phyloP scores from a whole-genome alignment of 1,284 basidiomycete genomes.

The Vanrija sp. region DNA sequence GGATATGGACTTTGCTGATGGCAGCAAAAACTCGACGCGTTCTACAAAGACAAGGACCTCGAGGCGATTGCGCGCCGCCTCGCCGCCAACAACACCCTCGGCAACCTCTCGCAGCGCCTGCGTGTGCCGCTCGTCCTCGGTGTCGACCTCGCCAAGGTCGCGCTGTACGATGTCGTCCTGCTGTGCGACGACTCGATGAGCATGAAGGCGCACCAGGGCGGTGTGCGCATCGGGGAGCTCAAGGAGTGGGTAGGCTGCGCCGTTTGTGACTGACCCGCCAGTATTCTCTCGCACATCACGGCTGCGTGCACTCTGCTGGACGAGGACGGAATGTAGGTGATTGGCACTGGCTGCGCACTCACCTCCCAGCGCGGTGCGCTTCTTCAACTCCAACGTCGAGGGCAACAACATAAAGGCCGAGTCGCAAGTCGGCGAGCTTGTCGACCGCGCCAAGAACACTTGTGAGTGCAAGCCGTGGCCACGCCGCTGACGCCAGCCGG shows the following conservation, averaged over 20 bases:
- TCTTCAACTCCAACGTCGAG: constrained; percentile 34
- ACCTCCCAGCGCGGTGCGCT: not conserved
- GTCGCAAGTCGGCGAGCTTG: constrained; percentile 33
- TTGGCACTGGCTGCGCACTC: not conserved
- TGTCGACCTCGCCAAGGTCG: constrained; percentile 15
- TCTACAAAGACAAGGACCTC: constrained; percentile 3
- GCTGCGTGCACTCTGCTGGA: constrained; percentile 2
- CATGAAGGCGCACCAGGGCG: constrained; percentile 12
- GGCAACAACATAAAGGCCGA: constrained; percentile 51
- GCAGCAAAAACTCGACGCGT: not conserved
- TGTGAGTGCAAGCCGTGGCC: no score
- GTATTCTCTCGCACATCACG: not conserved
- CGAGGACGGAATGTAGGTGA: constrained; percentile 4
- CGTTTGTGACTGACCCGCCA: not conserved
- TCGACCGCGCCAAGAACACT: constrained; percentile 41
- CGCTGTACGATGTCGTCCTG: constrained; percentile 16
- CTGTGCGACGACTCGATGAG: constrained; percentile 17
- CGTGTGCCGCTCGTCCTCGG: not conserved
- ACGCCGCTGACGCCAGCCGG: no score
- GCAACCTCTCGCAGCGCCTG: not conserved
- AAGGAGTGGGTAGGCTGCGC: not conserved
- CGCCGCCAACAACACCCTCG: not conserved
- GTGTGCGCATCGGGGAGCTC: constrained; percentile 10
- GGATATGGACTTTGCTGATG: no score
- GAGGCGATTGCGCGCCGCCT: constrained; percentile 1